Percentiles rank a stretch among this genome's conserved stretches.
These are phyloP conservation scores for Arxiozyma heterogenica DNA, from an alignment of 1,139 yeast genomes.

Conservation along the genomic window DNA sequence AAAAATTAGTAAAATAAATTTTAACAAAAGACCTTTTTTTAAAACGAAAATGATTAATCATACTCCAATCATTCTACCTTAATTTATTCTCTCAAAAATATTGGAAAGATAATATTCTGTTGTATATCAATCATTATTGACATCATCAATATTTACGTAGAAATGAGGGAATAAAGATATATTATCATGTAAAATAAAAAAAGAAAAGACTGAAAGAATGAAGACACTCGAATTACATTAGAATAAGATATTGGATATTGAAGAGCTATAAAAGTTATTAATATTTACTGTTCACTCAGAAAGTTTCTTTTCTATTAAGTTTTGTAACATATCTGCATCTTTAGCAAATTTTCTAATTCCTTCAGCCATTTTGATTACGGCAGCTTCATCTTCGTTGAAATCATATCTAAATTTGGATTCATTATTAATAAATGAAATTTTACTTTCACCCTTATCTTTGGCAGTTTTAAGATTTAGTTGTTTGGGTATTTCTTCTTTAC, in stretches of 20 bases:
- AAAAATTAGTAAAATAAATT: background rate
- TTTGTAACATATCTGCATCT: constrained; percentile 76
- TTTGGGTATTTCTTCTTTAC: constrained; percentile 68
- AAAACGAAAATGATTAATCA: background rate
- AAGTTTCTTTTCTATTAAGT: constrained; percentile 64
- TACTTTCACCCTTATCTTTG: constrained; percentile 44
- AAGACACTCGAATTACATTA: no score
- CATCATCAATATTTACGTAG: background rate
- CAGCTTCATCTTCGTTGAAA: constrained; percentile 95
- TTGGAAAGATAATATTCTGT: background rate
- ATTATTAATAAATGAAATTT: constrained; percentile 72
- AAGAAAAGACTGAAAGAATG: background rate
- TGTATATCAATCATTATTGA: no score
- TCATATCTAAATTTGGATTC: constrained; percentile 85
- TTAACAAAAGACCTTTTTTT: background rate
- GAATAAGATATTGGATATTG: background rate
- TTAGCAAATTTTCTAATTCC: constrained; percentile 96
- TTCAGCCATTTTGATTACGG: constrained; percentile 92
- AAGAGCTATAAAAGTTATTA: background rate
- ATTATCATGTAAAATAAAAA: no score
- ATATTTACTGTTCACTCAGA: constrained; percentile 25
- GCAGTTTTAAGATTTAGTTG: constrained; percentile 56
- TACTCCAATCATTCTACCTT: background rate
- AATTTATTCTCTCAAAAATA: no score
- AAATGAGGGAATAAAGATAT: background rate